phyloP scores from a whole-genome alignment of 179 eudicot species.

The Beta lomatogona region DNA sequence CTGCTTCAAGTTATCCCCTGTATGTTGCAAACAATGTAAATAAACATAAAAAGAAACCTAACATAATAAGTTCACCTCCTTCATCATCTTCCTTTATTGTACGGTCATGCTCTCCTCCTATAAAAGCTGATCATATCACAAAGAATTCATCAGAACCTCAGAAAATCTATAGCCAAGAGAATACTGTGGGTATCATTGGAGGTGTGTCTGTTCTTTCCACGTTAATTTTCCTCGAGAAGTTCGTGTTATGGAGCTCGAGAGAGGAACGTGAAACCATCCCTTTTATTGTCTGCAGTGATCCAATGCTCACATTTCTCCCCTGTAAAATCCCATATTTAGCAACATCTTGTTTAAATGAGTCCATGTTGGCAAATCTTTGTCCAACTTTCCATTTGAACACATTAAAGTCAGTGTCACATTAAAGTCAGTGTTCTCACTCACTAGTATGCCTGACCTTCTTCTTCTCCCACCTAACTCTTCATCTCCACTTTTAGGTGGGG shows the following conservation, averaged over 20 bases:
- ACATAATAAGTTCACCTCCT: slow-evolving; percentile 2
- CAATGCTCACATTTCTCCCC: no score
- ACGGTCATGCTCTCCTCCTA: slow-evolving; percentile 3
- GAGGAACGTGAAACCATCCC: slow-evolving; percentile 39
- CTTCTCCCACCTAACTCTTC: no score
- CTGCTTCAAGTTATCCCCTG: slow-evolving; percentile 15
- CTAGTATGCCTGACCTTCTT: no score
- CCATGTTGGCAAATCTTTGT: no score
- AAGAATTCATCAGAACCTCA: slow-evolving; percentile 12
- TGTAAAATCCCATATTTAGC: no score
- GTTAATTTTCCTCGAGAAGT: slow-evolving; percentile 55
- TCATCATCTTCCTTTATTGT: neutral
- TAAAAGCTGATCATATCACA: slow-evolving; percentile 1
- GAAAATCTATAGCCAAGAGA: slow-evolving; percentile 14
- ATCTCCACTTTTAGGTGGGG: no score
- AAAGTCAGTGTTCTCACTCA: no score
- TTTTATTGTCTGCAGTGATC: slow-evolving; percentile 55
- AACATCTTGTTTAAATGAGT: no score
- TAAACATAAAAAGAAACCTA: slow-evolving; percentile 14
- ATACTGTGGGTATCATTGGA: slow-evolving; percentile 59
- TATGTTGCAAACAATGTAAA: slow-evolving; percentile 5
- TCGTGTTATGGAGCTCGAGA: slow-evolving; percentile 52
- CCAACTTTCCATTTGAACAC: no score
- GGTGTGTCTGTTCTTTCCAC: slow-evolving; percentile 58
- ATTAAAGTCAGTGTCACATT: no score